Evolutionary conservation across 2,329 filamentous ascomycete genomes (phyloP).

Genomic region (Aspergillus novofumigatus): DNA sequence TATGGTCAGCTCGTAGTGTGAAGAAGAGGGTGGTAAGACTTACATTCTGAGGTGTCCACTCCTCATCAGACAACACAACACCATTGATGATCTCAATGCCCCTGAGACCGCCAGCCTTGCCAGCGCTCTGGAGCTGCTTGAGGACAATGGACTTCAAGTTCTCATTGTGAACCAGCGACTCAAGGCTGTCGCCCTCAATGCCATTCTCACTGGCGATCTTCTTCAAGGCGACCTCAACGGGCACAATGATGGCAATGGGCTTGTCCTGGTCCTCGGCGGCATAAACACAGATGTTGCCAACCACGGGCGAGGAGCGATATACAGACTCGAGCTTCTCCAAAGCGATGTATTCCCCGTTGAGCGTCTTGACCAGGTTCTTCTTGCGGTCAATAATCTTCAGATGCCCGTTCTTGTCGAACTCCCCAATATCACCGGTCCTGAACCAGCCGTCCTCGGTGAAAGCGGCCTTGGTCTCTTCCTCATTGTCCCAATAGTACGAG

Average conservation of each 20-base stretch:
- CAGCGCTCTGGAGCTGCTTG: constrained; percentile 37
- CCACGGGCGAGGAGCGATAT: constrained; percentile 74
- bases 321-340: constrained; percentile 92
- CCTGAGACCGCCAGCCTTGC: constrained; percentile 32
- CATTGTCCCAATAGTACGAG: constrained; percentile 76
- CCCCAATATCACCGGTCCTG: constrained; percentile 92
- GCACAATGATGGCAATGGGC: constrained; percentile 76
- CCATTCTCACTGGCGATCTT: constrained; percentile 54
- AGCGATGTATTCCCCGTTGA: constrained; percentile 93
- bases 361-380: constrained; percentile 97
- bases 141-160: constrained; percentile 39
- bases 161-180: constrained; percentile 59
- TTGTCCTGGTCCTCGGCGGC: constrained; percentile 70
- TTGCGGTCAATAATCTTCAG: constrained; percentile 88
- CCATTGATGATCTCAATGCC: constrained; percentile 43
- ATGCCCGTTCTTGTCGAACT: constrained; percentile 76
- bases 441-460: constrained; percentile 90
- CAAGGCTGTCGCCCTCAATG: constrained; percentile 60
- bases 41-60: constrained; percentile 43
- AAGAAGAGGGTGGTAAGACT: constrained; percentile 14
- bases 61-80: constrained; percentile 43
- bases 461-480: constrained; percentile 74
- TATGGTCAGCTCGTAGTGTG: constrained; percentile 21
- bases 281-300: constrained; percentile 83
- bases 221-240: constrained; percentile 53